Conservation (phyloP, 129 eudicot genomes). For the Silybum marianum region DNA sequence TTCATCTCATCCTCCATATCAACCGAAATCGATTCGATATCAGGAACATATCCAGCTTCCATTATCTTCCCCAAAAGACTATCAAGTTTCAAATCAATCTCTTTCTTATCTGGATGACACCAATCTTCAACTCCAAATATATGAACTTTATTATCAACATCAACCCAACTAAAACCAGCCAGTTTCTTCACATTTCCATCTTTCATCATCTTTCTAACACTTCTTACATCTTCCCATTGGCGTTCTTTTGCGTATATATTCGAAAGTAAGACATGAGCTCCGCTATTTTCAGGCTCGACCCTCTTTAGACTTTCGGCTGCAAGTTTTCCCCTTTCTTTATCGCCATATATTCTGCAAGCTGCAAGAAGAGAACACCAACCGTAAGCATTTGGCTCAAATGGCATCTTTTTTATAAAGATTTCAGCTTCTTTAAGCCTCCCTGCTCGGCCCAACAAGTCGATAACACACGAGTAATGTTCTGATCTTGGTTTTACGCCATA, state of each 20-base stretch:
- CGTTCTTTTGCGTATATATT: constrained; percentile 50
- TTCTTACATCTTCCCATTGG: constrained; percentile 47
- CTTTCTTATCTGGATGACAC: constrained; percentile 46
- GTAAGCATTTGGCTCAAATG: constrained; percentile 48
- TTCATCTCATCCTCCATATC: constrained; percentile 45
- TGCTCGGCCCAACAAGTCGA: constrained; percentile 48
- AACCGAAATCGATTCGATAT: constrained; percentile 28
- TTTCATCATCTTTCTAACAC: constrained; percentile 45
- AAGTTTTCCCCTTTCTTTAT: constrained; percentile 43
- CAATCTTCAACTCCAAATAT: constrained; percentile 50
- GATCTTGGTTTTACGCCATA: constrained; percentile 40
- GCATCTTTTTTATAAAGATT: constrained; percentile 39
- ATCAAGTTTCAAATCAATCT: constrained; percentile 48
- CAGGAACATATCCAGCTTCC: constrained; percentile 52
- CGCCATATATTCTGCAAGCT: constrained; percentile 44
- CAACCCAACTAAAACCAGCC: constrained; percentile 57
- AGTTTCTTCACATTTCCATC: constrained; percentile 47
- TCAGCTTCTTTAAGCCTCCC: constrained; percentile 59
- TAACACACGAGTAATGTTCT: constrained; percentile 54
- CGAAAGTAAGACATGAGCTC: constrained; percentile 53
- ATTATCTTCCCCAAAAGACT: constrained; percentile 34
- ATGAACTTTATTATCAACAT: constrained; percentile 54
- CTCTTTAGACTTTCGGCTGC: constrained; percentile 43
- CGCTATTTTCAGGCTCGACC: constrained; percentile 49
- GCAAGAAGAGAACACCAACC: constrained; percentile 56